Percentiles rank a stretch among this genome's conserved stretches.
These are phyloP conservation scores for Mycena indigotica DNA, from an alignment of 768 basidiomycete species.

Conservation along the genomic window DNA sequence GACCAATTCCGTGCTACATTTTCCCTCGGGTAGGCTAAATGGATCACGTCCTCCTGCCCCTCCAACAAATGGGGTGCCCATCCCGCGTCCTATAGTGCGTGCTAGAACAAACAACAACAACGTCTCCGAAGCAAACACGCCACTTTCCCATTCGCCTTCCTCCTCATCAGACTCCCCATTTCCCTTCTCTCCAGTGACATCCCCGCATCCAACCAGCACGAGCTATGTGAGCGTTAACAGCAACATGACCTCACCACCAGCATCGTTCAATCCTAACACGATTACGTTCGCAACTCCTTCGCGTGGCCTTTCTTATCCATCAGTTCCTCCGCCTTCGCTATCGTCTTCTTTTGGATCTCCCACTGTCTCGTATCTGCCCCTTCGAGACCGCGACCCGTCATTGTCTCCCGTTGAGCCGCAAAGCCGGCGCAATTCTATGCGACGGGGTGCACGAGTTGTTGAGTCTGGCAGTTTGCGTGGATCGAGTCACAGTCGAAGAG, in stretches of 20 bases:
- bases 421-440: constrained; percentile 55
- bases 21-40: constrained; percentile 30
- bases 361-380: constrained; percentile 48
- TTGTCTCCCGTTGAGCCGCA: constrained; percentile 53
- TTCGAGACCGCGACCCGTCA: constrained; percentile 55
- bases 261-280: constrained; percentile 51
- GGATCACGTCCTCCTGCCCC: constrained; percentile 23
- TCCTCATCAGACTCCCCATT: constrained; percentile 69
- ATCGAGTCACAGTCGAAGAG: constrained; percentile 50
- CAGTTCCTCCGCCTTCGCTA: constrained; percentile 80
- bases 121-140: constrained; percentile 58
- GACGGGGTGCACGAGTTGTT: constrained; percentile 37
- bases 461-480: constrained; percentile 37
- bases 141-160: constrained; percentile 60
- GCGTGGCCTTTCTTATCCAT: constrained; percentile 70
- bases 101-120: constrained; percentile 49
- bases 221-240: constrained; percentile 63
- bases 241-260: constrained; percentile 73
- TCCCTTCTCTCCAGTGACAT: constrained; percentile 62
- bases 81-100: constrained; percentile 70
- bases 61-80: constrained; percentile 64
- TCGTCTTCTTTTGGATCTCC: constrained; percentile 80
- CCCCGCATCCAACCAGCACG: constrained; percentile 45
- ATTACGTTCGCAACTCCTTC: constrained; percentile 35
- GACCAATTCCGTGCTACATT: constrained; percentile 45